These are phyloP conservation scores for Lenzites betulinus DNA, from an alignment of 768 basidiomycete species.

Conservation along the genomic window DNA sequence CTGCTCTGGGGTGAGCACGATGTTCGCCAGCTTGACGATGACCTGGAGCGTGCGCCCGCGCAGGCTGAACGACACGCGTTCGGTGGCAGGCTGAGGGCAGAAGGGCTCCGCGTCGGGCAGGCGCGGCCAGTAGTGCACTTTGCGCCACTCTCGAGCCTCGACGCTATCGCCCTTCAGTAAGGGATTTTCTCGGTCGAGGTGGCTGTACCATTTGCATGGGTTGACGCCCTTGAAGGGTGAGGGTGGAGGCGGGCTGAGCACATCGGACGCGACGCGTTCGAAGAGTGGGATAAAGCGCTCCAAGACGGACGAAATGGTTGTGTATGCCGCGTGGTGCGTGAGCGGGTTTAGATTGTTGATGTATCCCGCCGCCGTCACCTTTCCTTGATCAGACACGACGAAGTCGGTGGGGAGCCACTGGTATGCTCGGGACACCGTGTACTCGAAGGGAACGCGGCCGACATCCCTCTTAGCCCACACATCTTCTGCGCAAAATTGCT, in stretches of 20 bases:
- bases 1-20: constrained; percentile 33
- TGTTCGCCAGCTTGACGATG: constrained; percentile 44
- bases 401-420: constrained; percentile 36
- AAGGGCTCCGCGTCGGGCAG: constrained; percentile 2
- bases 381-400: constrained; percentile 23
- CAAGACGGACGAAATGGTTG: constrained; percentile 19
- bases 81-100: neutral
- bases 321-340: constrained; percentile 18
- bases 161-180: neutral
- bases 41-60: constrained; percentile 33
- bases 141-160: neutral
- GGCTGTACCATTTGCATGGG: neutral
- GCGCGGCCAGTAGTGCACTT: neutral
- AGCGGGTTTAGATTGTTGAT: constrained; percentile 34
- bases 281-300: constrained; percentile 29
- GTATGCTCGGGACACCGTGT: constrained; percentile 24
- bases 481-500: neutral
- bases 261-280: constrained; percentile 29
- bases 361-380: constrained; percentile 25
- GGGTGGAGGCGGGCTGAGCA: neutral
- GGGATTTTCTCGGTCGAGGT: neutral
- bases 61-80: constrained; percentile 9
- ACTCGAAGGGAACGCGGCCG: constrained; percentile 2
- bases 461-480: neutral
- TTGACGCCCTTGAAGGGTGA: neutral